phyloP scores from a whole-genome alignment of 495 filamentous ascomycete species.

The Thermochaetoides thermophila region DNA sequence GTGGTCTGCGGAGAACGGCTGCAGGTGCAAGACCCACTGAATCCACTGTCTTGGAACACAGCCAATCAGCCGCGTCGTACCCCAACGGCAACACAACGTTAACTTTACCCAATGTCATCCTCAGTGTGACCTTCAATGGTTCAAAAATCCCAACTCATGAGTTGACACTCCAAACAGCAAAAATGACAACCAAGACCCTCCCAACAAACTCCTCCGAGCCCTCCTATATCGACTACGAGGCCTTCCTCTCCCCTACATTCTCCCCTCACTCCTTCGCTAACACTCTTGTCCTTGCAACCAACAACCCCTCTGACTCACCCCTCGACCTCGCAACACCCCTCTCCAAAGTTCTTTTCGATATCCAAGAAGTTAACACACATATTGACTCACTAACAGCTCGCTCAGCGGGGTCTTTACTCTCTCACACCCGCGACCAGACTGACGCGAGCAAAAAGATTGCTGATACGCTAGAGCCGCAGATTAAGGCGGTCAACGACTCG shows the following conservation, averaged over 20 bases:
- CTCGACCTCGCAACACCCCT: slow-evolving; percentile 89
- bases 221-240: slow-evolving; percentile 94
- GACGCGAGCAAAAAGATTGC: slow-evolving; percentile 54
- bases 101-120: not conserved
- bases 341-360: slow-evolving; percentile 87
- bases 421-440: slow-evolving; percentile 58
- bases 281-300: slow-evolving; percentile 72
- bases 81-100: not conserved
- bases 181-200: slow-evolving; percentile 12
- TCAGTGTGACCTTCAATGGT: not conserved
- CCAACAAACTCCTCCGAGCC: slow-evolving; percentile 44
- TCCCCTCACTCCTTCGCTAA: slow-evolving; percentile 72
- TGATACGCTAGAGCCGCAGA: slow-evolving; percentile 56
- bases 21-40: not conserved
- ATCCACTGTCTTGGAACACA: too few species aligned
- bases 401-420: slow-evolving; percentile 68
- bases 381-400: slow-evolving; percentile 80
- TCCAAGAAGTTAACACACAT: slow-evolving; percentile 93
- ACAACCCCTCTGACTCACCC: slow-evolving; percentile 78
- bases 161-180: slow-evolving; percentile 4
- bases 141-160: not conserved
- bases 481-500: slow-evolving; percentile 62
- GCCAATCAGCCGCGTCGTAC: too few species aligned
- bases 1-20: slow-evolving; percentile 4
- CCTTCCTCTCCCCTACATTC: slow-evolving; percentile 77